These are phyloP conservation scores for Bisporella sp. DNA, from an alignment of 2,329 filamentous ascomycete genomes.

Conservation along the genomic window DNA sequence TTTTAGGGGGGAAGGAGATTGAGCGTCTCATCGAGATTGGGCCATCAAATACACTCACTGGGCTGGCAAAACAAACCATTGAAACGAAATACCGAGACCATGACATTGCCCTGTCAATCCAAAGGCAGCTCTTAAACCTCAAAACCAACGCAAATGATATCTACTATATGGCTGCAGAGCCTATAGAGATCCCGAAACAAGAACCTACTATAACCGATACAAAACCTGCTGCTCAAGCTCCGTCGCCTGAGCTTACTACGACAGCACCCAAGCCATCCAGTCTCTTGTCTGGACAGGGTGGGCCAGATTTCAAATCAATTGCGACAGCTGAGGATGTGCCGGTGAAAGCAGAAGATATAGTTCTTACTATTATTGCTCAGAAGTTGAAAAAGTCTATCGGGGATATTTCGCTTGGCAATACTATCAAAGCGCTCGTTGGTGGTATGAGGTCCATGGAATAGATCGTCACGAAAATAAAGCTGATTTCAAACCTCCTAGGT, in stretches of 20 bases:
- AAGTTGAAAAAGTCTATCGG: constrained; percentile 92
- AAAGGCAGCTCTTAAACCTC: background rate
- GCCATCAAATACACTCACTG: background rate
- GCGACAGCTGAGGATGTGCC: constrained; percentile 84
- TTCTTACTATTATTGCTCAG: constrained; percentile 84
- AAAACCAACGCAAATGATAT: background rate
- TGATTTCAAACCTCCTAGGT: constrained; percentile 59
- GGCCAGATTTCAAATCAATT: constrained; percentile 80
- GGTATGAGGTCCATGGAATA: constrained; percentile 48
- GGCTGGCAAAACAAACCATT: background rate
- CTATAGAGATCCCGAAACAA: constrained; percentile 90
- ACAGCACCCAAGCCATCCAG: constrained; percentile 47
- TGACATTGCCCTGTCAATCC: background rate
- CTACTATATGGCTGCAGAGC: too few species aligned
- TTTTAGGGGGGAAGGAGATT: background rate
- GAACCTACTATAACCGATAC: constrained; percentile 58
- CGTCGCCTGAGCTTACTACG: constrained; percentile 37
- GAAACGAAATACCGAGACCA: background rate
- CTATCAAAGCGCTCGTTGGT: constrained; percentile 97
- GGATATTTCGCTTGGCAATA: constrained; percentile 89
- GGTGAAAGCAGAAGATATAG: constrained; percentile 81
- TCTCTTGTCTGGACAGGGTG: constrained; percentile 62
- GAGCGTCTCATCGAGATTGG: background rate
- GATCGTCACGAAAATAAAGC: constrained; percentile 5
- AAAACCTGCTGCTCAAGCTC: constrained; percentile 32